Evolutionary conservation across 2,329 filamentous ascomycete species (phyloP).

Genomic region (Chrysoporthe cubensis): DNA sequence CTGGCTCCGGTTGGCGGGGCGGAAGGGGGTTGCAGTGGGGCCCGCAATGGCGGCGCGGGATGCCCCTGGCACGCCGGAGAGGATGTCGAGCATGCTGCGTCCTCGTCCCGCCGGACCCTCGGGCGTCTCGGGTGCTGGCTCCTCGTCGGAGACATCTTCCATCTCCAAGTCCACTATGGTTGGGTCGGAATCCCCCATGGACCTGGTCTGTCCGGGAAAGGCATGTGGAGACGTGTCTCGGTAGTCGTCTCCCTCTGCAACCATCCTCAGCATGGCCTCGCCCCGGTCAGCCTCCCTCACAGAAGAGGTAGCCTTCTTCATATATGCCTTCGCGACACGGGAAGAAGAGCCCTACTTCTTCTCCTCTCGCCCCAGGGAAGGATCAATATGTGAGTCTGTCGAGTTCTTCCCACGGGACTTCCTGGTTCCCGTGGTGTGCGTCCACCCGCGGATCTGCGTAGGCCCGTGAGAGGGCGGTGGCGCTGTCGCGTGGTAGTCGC

Average conservation of each 20-base stretch:
- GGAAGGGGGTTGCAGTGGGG: neutral
- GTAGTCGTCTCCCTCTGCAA: neutral
- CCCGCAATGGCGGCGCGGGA: neutral
- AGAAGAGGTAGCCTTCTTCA: neutral
- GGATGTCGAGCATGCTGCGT: constrained; percentile 34
- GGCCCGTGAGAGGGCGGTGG: constrained; percentile 60
- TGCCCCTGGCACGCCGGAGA: constrained; percentile 22
- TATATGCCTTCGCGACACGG: constrained; percentile 10
- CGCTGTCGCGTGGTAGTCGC: constrained; percentile 59
- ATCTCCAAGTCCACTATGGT: neutral
- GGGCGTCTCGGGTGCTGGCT: constrained; percentile 26
- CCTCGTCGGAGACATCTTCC: neutral
- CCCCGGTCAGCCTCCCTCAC: neutral
- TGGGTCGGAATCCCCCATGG: neutral
- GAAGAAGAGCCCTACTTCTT: constrained; percentile 30
- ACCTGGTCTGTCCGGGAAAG: neutral
- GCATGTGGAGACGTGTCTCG: neutral
- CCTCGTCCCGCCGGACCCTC: constrained; percentile 27
- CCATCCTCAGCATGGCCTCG: neutral
- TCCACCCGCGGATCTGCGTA: constrained; percentile 62
- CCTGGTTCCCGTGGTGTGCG: constrained; percentile 48
- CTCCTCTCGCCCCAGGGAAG: constrained; percentile 27
- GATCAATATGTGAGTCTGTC: constrained; percentile 25
- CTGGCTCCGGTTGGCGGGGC: neutral
- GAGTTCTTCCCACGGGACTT: constrained; percentile 37